Evolutionary conservation across 2,329 filamentous ascomycete species (phyloP).

Genomic region (Pseudogymnoascus sp.): DNA sequence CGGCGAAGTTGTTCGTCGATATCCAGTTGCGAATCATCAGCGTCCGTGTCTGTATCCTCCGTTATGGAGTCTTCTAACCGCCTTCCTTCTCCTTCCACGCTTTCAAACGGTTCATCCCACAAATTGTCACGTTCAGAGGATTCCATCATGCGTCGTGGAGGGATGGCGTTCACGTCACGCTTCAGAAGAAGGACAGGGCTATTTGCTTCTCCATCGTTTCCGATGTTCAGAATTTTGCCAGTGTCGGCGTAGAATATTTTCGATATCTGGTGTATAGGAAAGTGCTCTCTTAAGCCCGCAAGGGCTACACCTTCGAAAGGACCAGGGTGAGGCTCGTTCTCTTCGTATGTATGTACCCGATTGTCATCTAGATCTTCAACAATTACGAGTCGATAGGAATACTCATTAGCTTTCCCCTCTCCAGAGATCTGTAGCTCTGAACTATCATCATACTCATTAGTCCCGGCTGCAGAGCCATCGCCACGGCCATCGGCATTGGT

Average conservation of each 20-base stretch:
- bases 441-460: neutral
- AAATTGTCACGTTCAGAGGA: slow-evolving; percentile 29
- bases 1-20: slow-evolving; percentile 25
- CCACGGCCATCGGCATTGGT: slow-evolving; percentile 25
- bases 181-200: slow-evolving; percentile 62
- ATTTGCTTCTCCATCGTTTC: slow-evolving; percentile 55
- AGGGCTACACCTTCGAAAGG: slow-evolving; percentile 51
- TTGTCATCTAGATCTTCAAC: slow-evolving; percentile 65
- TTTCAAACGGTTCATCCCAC: slow-evolving; percentile 15
- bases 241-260: slow-evolving; percentile 74
- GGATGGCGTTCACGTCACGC: slow-evolving; percentile 56
- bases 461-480: neutral
- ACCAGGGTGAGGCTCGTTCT: slow-evolving; percentile 42
- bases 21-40: slow-evolving; percentile 28
- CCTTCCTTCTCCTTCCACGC: slow-evolving; percentile 20
- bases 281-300: slow-evolving; percentile 57
- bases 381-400: slow-evolving; percentile 60
- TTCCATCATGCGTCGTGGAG: slow-evolving; percentile 58
- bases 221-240: slow-evolving; percentile 65
- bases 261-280: slow-evolving; percentile 64
- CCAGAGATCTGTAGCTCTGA: slow-evolving; percentile 15
- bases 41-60: slow-evolving; percentile 15
- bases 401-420: slow-evolving; percentile 39
- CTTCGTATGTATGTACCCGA: slow-evolving; percentile 58
- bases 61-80: slow-evolving; percentile 13